These are phyloP conservation scores for Epichloe hybrida DNA, from an alignment of 2,329 filamentous ascomycete genomes.

Conservation along the genomic window DNA sequence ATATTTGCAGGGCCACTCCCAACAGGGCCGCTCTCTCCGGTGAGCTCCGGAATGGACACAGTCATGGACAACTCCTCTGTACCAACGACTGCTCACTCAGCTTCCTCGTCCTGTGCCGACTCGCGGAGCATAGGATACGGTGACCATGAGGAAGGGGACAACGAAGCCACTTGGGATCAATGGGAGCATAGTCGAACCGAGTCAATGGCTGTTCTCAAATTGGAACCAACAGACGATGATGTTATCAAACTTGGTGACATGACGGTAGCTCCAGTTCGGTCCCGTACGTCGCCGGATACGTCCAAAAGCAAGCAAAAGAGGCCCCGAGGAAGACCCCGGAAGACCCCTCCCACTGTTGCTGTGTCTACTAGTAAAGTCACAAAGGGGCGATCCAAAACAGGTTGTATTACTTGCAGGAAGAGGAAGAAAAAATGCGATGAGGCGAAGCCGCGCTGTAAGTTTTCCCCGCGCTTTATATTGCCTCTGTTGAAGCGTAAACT, in stretches of 20 bases:
- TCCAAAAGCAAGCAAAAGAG: conserved; percentile 39
- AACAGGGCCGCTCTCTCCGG: conserved; percentile 38
- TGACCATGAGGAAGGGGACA: conserved; percentile 24
- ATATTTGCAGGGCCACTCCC: conserved; percentile 19
- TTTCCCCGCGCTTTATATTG: neutral
- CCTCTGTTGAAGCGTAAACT: neutral
- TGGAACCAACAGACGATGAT: conserved; percentile 44
- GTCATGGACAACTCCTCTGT: conserved; percentile 24
- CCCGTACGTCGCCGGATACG: conserved; percentile 10
- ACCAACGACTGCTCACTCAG: conserved; percentile 30
- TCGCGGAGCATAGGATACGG: conserved; percentile 30
- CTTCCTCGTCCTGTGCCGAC: conserved; percentile 31
- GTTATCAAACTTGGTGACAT: conserved; percentile 37
- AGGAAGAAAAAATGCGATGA: conserved; percentile 64
- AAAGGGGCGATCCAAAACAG: conserved; percentile 62
- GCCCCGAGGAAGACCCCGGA: conserved; percentile 68
- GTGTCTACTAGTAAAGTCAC: conserved; percentile 52
- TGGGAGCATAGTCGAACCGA: conserved; percentile 37
- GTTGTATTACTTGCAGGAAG: conserved; percentile 53
- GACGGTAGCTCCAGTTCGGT: conserved; percentile 23
- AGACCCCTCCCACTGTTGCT: conserved; percentile 55
- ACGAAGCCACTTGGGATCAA: conserved; percentile 34
- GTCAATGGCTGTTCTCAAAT: conserved; percentile 35
- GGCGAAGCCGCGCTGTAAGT: conserved; percentile 48
- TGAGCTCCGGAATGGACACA: conserved; percentile 36